Evolutionary conservation across 2,329 filamentous ascomycete species (phyloP).

Genomic region (Pseudocercospora musae): DNA sequence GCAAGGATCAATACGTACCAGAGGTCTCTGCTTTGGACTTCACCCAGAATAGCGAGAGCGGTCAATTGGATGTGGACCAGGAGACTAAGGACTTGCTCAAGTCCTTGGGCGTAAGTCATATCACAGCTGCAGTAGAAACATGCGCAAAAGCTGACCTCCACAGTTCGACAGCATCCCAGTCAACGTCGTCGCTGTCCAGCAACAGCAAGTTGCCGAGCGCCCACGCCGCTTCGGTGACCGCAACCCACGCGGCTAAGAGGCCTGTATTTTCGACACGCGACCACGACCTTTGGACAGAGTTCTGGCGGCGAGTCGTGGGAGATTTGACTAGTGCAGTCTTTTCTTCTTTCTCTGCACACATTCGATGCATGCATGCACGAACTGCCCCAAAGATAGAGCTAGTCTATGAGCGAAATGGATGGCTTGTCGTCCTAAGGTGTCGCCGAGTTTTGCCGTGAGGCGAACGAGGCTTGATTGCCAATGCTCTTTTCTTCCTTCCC

Average conservation of each 20-base stretch:
- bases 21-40: slow-evolving; percentile 99
- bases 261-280: not conserved
- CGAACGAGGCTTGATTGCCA: slow-evolving; percentile 90
- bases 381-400: not conserved
- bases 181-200: slow-evolving; percentile 87
- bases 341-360: not conserved
- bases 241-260: slow-evolving; percentile 33
- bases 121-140: not conserved
- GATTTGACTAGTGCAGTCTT: not conserved
- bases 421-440: slow-evolving; percentile 64
- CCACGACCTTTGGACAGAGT: not conserved
- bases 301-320: not conserved
- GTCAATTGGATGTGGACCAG: slow-evolving; percentile 88
- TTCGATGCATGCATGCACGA: not conserved
- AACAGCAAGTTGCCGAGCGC: slow-evolving; percentile 83
- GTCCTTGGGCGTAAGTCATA: slow-evolving; percentile 86
- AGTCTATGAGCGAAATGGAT: slow-evolving; percentile 12
- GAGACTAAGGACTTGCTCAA: slow-evolving; percentile 99
- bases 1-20: slow-evolving; percentile 99
- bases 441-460: slow-evolving; percentile 63
- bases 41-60: slow-evolving; percentile 87
- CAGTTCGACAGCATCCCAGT: slow-evolving; percentile 97
- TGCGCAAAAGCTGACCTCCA: too few species aligned
- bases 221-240: slow-evolving; percentile 74
- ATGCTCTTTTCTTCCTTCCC: slow-evolving; percentile 35